A percentile compares a stretch with the other conserved stretches of the same genome.
These are phyloP conservation scores for Tagetes erecta DNA, from an alignment of 129 eudicot genomes.

Conservation along the genomic window DNA sequence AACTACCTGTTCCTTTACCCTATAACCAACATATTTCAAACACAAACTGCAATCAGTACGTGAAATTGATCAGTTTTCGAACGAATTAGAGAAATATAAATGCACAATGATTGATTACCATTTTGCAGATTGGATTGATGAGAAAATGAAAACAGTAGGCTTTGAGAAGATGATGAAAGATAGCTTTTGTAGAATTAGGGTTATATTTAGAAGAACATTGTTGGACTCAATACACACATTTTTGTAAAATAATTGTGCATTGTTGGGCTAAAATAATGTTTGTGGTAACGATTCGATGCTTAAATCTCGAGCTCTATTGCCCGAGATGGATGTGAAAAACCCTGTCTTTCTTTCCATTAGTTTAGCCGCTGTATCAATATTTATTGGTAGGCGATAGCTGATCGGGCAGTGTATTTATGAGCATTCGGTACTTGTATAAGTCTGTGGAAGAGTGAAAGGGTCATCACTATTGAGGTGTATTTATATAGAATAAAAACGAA, in stretches of 20 bases:
- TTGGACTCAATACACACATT: neutral
- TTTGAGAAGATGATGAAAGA: neutral
- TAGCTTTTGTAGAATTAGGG: neutral
- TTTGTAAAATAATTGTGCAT: neutral
- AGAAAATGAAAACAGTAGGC: neutral
- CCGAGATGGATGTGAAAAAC: too few species aligned
- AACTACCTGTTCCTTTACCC: slow-evolving; percentile 85
- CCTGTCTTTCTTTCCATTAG: too few species aligned
- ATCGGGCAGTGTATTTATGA: too few species aligned
- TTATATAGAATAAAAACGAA: too few species aligned
- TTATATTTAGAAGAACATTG: neutral
- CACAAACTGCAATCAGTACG: neutral
- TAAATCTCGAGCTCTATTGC: too few species aligned
- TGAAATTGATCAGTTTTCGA: neutral
- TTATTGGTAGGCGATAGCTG: too few species aligned
- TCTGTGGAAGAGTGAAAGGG: too few species aligned
- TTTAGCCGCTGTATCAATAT: too few species aligned
- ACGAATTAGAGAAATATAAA: neutral
- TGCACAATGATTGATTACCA: neutral
- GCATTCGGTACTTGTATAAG: too few species aligned
- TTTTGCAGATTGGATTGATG: neutral
- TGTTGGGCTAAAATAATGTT: neutral
- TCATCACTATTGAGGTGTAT: too few species aligned
- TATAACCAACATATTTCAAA: slow-evolving; percentile 1
- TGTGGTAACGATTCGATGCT: too few species aligned